phyloP scores from a whole-genome alignment of 306 rosid genomes.

The Prunus davidiana region DNA sequence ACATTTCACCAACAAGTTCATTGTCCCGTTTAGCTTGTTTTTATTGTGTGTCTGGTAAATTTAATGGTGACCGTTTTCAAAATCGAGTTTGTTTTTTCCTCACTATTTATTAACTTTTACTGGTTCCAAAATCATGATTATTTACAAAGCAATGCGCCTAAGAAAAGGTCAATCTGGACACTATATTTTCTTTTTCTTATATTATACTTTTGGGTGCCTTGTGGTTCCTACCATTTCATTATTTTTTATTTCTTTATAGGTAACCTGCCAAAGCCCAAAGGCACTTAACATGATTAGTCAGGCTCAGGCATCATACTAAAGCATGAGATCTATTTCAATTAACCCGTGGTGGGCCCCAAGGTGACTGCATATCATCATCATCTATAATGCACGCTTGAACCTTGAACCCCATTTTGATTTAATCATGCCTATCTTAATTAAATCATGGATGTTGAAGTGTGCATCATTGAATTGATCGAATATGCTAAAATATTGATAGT shows the following conservation, averaged over 20 bases:
- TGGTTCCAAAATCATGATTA: no score
- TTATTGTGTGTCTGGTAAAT: neutral
- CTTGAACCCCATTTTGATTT: neutral
- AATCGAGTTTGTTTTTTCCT: no score
- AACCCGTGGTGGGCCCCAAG: neutral
- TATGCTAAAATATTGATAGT: neutral
- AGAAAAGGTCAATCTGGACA: no score
- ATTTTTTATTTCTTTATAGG: neutral
- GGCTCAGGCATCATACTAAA: neutral
- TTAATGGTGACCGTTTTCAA: no score
- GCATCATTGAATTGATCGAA: neutral
- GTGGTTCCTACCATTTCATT: neutral
- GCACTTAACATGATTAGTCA: neutral
- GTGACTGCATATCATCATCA: slow-evolving; percentile 6
- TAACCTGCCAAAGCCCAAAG: neutral
- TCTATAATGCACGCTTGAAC: slow-evolving; percentile 13
- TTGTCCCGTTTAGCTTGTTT: neutral
- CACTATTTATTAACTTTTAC: no score
- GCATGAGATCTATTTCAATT: neutral
- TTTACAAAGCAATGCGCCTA: no score
- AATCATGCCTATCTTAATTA: slow-evolving; percentile 8
- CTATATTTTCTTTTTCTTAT: no score
- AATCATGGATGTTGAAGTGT: slow-evolving; percentile 1
- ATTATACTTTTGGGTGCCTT: no score
- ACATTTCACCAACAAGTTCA: neutral